These are phyloP conservation scores for Pyricularia sp. DNA, from an alignment of 2,329 filamentous ascomycete genomes.

Conservation along the genomic window DNA sequence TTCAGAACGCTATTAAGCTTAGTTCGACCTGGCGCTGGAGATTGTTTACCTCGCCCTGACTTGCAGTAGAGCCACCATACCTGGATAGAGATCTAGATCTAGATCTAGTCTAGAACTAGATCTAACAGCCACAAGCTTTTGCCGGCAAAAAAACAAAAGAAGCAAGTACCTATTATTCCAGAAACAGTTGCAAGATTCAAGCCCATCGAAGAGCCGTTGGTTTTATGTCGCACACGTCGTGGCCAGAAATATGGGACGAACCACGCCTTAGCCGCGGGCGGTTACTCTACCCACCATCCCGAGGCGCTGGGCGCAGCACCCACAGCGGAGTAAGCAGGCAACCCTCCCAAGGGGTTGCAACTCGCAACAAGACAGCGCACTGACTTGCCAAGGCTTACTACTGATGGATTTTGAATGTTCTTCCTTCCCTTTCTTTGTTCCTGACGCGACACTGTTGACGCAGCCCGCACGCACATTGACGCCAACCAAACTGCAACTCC, in stretches of 20 bases:
- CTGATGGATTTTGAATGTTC: not conserved
- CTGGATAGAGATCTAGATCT: no score
- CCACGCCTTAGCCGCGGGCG: no score
- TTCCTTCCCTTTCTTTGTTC: not conserved
- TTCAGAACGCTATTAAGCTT: no score
- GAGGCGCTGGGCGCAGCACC: not conserved
- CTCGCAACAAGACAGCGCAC: not conserved
- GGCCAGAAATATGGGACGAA: not conserved
- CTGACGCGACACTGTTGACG: not conserved
- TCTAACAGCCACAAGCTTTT: no score
- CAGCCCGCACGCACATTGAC: not conserved
- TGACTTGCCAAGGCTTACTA: not conserved
- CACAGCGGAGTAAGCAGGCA: not conserved
- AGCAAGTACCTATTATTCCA: not conserved
- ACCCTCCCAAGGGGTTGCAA: no score
- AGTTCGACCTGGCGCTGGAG: no score
- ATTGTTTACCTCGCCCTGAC: no score
- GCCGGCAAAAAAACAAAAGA: not conserved
- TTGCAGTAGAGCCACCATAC: no score
- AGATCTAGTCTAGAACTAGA: no score
- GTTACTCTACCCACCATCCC: not conserved
- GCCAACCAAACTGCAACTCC: not conserved
- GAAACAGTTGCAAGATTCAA: not conserved
- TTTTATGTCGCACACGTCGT: not conserved
- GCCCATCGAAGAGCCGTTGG: not conserved